A percentile compares a stretch with the other conserved stretches of the same genome.
Evolutionary conservation across 2,329 filamentous ascomycete genomes (phyloP).

Genomic region (Neospermospora avenae): DNA sequence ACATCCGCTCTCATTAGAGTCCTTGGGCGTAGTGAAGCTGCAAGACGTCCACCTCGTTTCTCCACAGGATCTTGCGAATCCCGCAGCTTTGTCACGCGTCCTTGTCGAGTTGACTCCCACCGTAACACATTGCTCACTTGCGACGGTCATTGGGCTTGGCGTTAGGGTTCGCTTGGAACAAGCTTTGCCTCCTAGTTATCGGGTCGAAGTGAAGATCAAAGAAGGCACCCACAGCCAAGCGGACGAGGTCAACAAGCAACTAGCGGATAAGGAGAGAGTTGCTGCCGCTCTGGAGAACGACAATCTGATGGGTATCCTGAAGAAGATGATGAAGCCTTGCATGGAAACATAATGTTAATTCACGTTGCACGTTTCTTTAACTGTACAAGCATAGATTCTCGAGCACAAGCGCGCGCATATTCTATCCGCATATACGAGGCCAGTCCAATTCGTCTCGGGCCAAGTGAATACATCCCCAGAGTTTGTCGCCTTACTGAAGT

Average conservation of each 20-base stretch:
- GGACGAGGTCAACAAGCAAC: slow-evolving; percentile 94
- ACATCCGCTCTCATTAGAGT: slow-evolving; percentile 89
- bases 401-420: slow-evolving; percentile 37
- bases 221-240: slow-evolving; percentile 94
- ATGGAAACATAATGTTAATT: slow-evolving; percentile 34
- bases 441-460: too few species aligned
- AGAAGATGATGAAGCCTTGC: slow-evolving; percentile 92
- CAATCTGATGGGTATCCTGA: slow-evolving; percentile 79
- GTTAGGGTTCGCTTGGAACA: slow-evolving; percentile 90
- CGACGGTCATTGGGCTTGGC: slow-evolving; percentile 92
- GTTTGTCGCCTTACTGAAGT: too few species aligned
- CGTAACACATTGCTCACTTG: slow-evolving; percentile 93
- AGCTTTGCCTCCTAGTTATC: slow-evolving; percentile 84
- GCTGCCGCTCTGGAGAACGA: slow-evolving; percentile 93
- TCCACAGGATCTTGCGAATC: slow-evolving; percentile 52
- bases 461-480: too few species aligned
- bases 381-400: slow-evolving; percentile 8
- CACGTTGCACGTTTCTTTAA: background rate
- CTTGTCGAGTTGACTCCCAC: slow-evolving; percentile 91
- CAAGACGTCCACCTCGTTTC: slow-evolving; percentile 81
- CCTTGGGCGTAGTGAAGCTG: slow-evolving; percentile 93
- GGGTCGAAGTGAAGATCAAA: slow-evolving; percentile 90
- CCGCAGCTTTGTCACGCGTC: slow-evolving; percentile 64
- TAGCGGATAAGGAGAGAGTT: slow-evolving; percentile 94
- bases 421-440: too few species aligned